Percentiles rank a stretch among this genome's conserved stretches.
Evolutionary conservation across 1,284 basidiomycete genomes (phyloP).

Genomic region (Irpex lacteus): DNA sequence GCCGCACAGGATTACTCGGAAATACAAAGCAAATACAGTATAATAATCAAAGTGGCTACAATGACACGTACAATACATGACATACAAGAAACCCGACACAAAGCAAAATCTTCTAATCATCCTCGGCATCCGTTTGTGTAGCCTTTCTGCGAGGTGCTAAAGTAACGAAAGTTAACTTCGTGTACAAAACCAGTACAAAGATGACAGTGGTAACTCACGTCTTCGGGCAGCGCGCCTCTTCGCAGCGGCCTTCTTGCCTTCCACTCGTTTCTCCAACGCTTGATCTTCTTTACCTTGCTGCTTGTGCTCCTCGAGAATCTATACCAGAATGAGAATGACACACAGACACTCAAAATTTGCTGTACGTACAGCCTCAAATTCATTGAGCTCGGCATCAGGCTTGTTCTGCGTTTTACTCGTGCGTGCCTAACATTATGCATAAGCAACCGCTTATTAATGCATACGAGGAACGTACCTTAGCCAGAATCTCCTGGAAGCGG

Average conservation of each 20-base stretch:
- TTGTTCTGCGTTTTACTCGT: conserved; percentile 88
- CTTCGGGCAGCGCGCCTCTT: conserved; percentile 58
- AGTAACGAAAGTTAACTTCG: neutral
- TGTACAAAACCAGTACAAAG: neutral
- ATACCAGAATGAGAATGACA: too few relatives aligned
- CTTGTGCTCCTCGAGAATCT: conserved; percentile 82
- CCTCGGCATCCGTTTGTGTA: conserved; percentile 15
- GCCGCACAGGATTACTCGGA: too few relatives aligned
- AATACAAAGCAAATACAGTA: too few relatives aligned
- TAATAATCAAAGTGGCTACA: too few relatives aligned
- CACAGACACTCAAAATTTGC: conserved; percentile 8
- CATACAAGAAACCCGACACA: too few relatives aligned
- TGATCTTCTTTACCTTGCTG: conserved; percentile 90
- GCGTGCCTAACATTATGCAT: conserved; percentile 51
- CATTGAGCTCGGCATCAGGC: conserved; percentile 84
- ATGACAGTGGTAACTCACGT: conserved; percentile 28
- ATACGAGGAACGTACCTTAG: too few relatives aligned
- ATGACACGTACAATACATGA: too few relatives aligned
- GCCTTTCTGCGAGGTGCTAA: conserved; percentile 23
- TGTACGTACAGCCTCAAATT: conserved; percentile 76
- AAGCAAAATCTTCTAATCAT: conserved; percentile 7
- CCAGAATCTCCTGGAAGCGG: conserved; percentile 86
- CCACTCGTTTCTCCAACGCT: conserved; percentile 81
- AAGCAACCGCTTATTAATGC: too few relatives aligned
- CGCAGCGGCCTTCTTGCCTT: conserved; percentile 77